Base-by-base conservation (phyloP, 1,139 yeast species). In the Kurtzmaniella quercitrusa region DNA sequence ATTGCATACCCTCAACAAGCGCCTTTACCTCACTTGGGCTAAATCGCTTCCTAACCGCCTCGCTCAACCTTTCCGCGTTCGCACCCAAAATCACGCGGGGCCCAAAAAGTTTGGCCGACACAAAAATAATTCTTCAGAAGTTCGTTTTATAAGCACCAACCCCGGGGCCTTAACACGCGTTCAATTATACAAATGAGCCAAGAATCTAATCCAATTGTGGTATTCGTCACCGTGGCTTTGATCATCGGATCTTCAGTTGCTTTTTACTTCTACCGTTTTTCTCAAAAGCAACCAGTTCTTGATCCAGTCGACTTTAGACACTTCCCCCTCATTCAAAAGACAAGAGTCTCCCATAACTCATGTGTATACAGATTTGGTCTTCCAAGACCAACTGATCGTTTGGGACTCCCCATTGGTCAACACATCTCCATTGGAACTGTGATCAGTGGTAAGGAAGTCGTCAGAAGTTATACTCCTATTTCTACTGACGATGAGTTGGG, bases 341-440 rank as follows among this genome's bases (percentile, higher is more conserved):
- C 85, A 14, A 76, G 82, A 38, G 71, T 93, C 17, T 77, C 88
- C 33, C 95, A 87, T 63, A 89, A 91, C 64, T 76, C 96, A 12
- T 88, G 94, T 43, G 68, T 88, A 46, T 91, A 87, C 65, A 78
- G 94, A 58, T 89, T 93, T 59, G 91, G 87, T 2, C 78, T 93
- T 54, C 96, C 96, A 42, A 75, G 76, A 48, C 74, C 84, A 33
- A 73, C 80, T 40, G 94, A 87, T 60, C 72, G 81, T 41, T 76
- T 93, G 48, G 97, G 97, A 6, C 76, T 93, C 53, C 98, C 98
- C 44, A 86, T 89, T 59, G 98, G 98, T 43, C 98, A 93, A 68
- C 96, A 89, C 61, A 83, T 89, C 57, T 77, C 87, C 38, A 81
- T 88, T 55, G 80, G 83, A 30, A 93, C 95, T 38, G 71, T 68